Base-by-base conservation (phyloP, 129 eudicot species). In the Heracleum sosnowskyi region DNA sequence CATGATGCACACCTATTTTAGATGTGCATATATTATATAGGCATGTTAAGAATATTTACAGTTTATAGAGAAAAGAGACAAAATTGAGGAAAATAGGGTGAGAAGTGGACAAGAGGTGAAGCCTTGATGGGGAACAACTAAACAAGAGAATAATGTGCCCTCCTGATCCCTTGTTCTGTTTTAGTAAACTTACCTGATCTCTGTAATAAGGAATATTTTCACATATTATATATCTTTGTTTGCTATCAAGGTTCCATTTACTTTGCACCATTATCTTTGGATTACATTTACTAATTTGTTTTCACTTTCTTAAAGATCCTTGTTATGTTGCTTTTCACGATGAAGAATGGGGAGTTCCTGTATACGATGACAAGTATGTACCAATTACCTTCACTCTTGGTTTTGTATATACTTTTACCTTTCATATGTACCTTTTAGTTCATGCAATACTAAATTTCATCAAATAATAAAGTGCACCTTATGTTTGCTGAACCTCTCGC, bases 301-400 rank as follows among this genome's bases (percentile, higher is more conserved):
- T 82, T 31, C 47, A 24, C 47, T 88, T 86, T 75, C 33, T 68
- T 42, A 60, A 75, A 87, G 97, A 89, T 83, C 88, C 89, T 47
- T 69, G 69, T 81, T 91, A 90, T 79, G 86, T 79, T 80, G 81
- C 85, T 75, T 92, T 90, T 79, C 92, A 89, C 75, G 95, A 92
- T 64, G 91, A 89, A 79, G 92, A 91, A 86, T 89, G 97, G 97
- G 95, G 97, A 69, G 86, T 88, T 81, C 92, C 93, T 7, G 89
- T 88, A 47, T 92, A 89, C 24, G 92, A 91, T 44, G 96, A 91
- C 87, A 92, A 87, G 93, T 92, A 87, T 15, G 88, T 83, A 44
- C 28, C 60, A 74, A 5, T 29, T 41, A 7, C 57, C 79, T 40
- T 63, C 57, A 3, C 49, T 24, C 37, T 74, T 73, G 22, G 13